phyloP scores from a whole-genome alignment of 495 filamentous ascomycete genomes.

The Hyaloscypha bicolor region DNA sequence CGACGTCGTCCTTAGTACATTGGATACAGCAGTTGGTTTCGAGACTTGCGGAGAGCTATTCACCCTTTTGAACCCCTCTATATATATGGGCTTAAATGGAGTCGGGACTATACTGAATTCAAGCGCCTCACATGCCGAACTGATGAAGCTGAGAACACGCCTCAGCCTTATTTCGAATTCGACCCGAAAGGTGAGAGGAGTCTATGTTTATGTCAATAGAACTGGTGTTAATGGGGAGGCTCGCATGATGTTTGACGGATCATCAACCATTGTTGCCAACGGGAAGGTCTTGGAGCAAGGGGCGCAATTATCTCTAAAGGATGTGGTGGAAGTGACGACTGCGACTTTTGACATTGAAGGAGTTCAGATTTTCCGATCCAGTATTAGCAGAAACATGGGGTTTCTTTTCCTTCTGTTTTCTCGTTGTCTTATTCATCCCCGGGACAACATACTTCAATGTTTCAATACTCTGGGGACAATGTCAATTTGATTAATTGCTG shows the following conservation, averaged over 20 bases:
- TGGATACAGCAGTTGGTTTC: conserved; percentile 69
- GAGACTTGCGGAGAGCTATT: conserved; percentile 86
- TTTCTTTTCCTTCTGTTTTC: no score
- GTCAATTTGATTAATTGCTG: no score
- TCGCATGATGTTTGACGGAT: conserved; percentile 56
- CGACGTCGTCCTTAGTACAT: conserved; percentile 73
- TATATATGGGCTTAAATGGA: conserved; percentile 56
- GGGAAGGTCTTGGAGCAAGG: conserved; percentile 47
- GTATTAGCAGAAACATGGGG: conserved; percentile 36
- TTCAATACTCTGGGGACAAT: no score
- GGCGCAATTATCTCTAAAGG: conserved; percentile 70
- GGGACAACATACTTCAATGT: no score
- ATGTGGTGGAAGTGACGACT: conserved; percentile 87
- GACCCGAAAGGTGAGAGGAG: conserved; percentile 73
- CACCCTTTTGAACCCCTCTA: conserved; percentile 52
- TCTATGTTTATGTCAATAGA: conserved; percentile 78
- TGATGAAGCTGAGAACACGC: conserved; percentile 76
- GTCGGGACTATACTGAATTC: conserved; percentile 82
- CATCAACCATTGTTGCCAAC: conserved; percentile 75
- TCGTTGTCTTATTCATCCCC: no score
- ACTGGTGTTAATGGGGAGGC: conserved; percentile 64
- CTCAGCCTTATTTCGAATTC: conserved; percentile 76
- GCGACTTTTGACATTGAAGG: conserved; percentile 83
- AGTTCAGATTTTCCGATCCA: conserved; percentile 58
- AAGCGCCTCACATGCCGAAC: conserved; percentile 69